These are phyloP conservation scores for Coemansia sp. DNA, from an alignment of 192 early-diverging fungal genomes.

Conservation along the genomic window DNA sequence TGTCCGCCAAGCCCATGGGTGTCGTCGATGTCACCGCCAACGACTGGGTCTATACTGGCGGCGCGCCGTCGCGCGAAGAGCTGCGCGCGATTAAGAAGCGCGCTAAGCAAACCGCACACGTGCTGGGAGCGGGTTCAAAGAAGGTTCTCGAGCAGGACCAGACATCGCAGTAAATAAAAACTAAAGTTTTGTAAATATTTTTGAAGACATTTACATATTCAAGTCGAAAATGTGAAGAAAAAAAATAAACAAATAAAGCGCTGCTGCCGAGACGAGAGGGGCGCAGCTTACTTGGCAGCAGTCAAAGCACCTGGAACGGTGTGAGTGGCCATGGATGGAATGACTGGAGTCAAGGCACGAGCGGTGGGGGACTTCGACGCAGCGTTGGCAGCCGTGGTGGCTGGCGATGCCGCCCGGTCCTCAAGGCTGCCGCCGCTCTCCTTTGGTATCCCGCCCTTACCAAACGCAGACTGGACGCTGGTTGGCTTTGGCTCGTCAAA, in stretches of 20 bases:
- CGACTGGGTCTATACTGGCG: constrained; percentile 30
- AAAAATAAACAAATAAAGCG: not conserved
- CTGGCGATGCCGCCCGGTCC: not conserved
- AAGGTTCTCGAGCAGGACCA: constrained; percentile 4
- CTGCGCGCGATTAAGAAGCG: constrained; percentile 27
- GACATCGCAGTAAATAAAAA: not conserved
- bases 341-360: not conserved
- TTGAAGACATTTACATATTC: not conserved
- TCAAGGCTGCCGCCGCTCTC: not conserved
- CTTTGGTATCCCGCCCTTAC: not conserved
- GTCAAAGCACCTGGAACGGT: constrained; percentile 20
- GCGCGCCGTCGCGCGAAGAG: constrained; percentile 33
- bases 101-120: constrained; percentile 37
- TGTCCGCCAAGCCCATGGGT: constrained; percentile 34
- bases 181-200: no score
- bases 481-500: not conserved
- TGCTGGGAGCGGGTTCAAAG: constrained; percentile 20
- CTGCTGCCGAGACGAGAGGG: not conserved
- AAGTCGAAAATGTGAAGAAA: not conserved
- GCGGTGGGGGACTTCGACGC: not conserved
- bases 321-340: constrained; percentile 45
- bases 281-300: constrained; percentile 18
- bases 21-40: constrained; percentile 43
- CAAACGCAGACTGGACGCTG: not conserved
- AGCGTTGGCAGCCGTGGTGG: not conserved